Conservation (phyloP, 192 early-diverging fungal species). For the Glomus cerebriforme region DNA sequence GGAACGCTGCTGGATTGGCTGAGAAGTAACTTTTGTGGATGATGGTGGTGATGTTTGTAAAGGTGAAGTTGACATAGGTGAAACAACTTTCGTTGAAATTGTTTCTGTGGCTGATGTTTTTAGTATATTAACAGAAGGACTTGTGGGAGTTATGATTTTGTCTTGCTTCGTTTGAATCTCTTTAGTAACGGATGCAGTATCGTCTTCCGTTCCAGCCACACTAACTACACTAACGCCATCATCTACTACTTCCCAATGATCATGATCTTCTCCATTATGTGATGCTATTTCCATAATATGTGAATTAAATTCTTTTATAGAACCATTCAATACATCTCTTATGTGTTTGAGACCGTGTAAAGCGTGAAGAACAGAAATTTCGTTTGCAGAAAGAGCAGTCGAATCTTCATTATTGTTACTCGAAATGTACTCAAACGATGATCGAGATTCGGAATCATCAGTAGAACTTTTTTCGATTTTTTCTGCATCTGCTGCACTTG, state of each 20-base stretch:
- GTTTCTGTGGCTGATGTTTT: background rate
- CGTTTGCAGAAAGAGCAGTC: conserved; percentile 35
- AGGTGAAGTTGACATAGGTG: background rate
- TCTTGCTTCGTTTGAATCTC: conserved; percentile 17
- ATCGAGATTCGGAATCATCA: conserved; percentile 13
- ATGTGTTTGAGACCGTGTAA: conserved; percentile 56
- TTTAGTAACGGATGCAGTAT: conserved; percentile 16
- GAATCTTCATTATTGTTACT: conserved; percentile 12
- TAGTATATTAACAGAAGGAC: background rate
- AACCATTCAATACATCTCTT: conserved; percentile 51
- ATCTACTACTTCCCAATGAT: conserved; percentile 34
- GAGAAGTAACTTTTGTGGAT: background rate
- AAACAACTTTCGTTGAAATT: background rate
- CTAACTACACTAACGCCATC: conserved; percentile 30
- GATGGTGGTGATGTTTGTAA: background rate
- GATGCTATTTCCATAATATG: conserved; percentile 32
- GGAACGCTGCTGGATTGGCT: background rate
- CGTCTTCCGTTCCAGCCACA: conserved; percentile 27
- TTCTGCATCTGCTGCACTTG: conserved; percentile 20
- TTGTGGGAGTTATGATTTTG: background rate
- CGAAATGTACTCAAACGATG: conserved; percentile 29
- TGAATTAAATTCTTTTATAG: conserved; percentile 47
- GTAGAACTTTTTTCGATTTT: conserved; percentile 24
- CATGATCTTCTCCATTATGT: conserved; percentile 28
- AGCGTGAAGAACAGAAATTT: conserved; percentile 42